A percentile compares a stretch with the other conserved stretches of the same genome.
phyloP scores from a whole-genome alignment of 345 rosid species.

The Citrus medica region DNA sequence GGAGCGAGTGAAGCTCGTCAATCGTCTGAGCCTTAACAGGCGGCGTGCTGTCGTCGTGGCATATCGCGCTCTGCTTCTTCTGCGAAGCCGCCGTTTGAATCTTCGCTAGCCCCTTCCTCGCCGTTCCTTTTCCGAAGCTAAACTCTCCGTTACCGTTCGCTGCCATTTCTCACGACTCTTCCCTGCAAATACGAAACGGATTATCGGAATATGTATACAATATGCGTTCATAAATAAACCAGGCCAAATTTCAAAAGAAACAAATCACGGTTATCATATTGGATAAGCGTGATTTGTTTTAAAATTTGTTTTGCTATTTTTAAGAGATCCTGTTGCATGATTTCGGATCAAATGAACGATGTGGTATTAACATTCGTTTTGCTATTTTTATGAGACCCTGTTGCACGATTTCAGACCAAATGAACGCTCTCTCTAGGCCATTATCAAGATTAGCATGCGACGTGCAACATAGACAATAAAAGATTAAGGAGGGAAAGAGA shows the following conservation, averaged over 20 bases:
- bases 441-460: background rate
- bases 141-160: conserved; percentile 32
- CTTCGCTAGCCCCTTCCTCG: conserved; percentile 40
- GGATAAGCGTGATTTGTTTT: background rate
- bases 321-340: background rate
- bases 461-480: background rate
- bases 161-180: conserved; percentile 30
- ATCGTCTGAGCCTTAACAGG: conserved; percentile 82
- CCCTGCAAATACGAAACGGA: background rate
- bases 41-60: conserved; percentile 70
- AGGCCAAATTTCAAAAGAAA: background rate
- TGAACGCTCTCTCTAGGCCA: background rate
- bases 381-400: background rate
- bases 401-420: background rate
- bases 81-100: conserved; percentile 36
- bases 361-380: background rate
- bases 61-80: conserved; percentile 37
- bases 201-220: background rate
- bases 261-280: background rate
- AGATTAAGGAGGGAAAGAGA: background rate
- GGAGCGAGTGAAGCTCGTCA: conserved; percentile 94
- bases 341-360: background rate
- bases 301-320: background rate
- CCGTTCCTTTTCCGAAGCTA: conserved; percentile 31
- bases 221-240: background rate